Evolutionary conservation across 441 rosid species (phyloP).

Genomic region (Bocquillonia castaneifolia): DNA sequence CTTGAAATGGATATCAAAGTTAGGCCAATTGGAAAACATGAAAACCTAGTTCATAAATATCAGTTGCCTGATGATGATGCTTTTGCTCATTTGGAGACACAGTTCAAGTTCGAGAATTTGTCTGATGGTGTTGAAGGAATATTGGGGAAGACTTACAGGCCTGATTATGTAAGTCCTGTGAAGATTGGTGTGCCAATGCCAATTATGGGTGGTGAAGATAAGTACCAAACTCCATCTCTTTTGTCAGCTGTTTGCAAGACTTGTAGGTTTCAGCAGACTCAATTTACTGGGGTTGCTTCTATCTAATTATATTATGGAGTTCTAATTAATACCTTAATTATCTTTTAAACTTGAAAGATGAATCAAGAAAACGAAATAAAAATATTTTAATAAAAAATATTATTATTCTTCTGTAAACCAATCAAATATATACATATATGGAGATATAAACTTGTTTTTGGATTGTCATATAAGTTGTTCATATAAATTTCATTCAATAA

Average conservation of each 20-base stretch:
- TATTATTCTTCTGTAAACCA: too few species aligned
- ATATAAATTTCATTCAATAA: too few species aligned
- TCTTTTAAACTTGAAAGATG: too few species aligned
- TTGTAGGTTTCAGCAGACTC: slow-evolving; percentile 54
- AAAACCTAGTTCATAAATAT: slow-evolving; percentile 66
- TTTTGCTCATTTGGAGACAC: slow-evolving; percentile 83
- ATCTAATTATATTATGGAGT: background rate
- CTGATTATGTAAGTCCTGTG: slow-evolving; percentile 61
- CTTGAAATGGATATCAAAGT: slow-evolving; percentile 55
- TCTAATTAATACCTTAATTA: background rate
- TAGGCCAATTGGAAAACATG: slow-evolving; percentile 63
- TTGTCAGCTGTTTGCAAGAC: slow-evolving; percentile 52
- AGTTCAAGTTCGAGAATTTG: slow-evolving; percentile 53
- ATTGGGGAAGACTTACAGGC: slow-evolving; percentile 76
- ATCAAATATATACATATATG: too few species aligned
- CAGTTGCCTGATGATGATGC: slow-evolving; percentile 61
- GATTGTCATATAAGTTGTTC: too few species aligned
- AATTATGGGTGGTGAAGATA: slow-evolving; percentile 84
- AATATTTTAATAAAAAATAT: too few species aligned
- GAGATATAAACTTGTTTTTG: too few species aligned
- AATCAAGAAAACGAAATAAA: too few species aligned
- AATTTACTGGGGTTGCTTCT: slow-evolving; percentile 13
- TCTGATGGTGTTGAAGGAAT: slow-evolving; percentile 70
- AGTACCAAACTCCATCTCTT: slow-evolving; percentile 64
- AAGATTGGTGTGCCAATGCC: slow-evolving; percentile 83